Conservation (phyloP, 805 yeast genomes). For the Starmerella cellae region DNA sequence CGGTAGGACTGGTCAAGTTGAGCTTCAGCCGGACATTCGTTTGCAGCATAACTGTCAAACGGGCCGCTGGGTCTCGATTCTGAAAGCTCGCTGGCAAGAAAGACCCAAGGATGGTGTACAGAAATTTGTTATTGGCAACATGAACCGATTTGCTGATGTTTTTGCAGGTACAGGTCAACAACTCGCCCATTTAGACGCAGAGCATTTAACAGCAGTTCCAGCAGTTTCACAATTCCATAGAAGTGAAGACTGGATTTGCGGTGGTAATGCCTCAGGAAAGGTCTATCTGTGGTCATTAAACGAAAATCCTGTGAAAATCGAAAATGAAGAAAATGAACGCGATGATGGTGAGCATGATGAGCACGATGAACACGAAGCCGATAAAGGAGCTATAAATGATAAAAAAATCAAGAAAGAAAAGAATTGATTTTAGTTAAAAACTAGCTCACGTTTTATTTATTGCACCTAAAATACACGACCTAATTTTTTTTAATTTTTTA, state of each 20-base stretch:
- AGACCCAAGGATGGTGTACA: conserved; percentile 57
- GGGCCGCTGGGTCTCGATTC: conserved; percentile 90
- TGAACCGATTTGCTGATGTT: conserved; percentile 78
- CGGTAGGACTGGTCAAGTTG: conserved; percentile 9
- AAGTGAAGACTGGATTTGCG: conserved; percentile 75
- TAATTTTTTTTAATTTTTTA: not conserved
- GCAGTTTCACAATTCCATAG: conserved; percentile 81
- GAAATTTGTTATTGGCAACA: conserved; percentile 83
- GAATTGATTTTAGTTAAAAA: too few species aligned
- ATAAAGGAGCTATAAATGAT: not conserved
- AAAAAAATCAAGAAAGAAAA: conserved; percentile 1
- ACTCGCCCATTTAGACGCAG: conserved; percentile 57
- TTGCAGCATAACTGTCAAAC: conserved; percentile 88
- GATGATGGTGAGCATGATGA: not conserved
- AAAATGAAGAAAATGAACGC: not conserved
- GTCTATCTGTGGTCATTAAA: conserved; percentile 39
- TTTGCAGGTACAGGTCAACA: conserved; percentile 66
- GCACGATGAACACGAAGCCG: not conserved
- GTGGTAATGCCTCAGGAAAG: conserved; percentile 92
- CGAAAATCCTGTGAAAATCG: not conserved
- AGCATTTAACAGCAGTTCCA: conserved; percentile 73
- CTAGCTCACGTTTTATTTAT: too few species aligned
- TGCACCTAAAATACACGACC: too few species aligned
- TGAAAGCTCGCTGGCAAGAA: conserved; percentile 77
- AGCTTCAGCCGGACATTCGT: conserved; percentile 44